A percentile compares a stretch with the other conserved stretches of the same genome.
Conservation (phyloP, 805 yeast genomes). For the Saccharomycopsis fermentans region DNA sequence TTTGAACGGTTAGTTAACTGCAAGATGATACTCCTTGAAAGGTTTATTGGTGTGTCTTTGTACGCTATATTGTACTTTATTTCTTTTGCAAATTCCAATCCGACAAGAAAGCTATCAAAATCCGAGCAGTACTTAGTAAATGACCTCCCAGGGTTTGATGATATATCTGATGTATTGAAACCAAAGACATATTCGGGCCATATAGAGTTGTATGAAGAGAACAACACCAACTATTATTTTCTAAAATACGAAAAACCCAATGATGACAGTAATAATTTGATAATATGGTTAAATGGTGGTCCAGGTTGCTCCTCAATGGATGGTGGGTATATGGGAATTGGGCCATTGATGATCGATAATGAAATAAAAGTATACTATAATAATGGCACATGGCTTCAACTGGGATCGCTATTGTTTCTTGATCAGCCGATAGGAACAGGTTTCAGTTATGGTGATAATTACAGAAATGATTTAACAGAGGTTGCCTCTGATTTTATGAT, state of each 20-base stretch:
- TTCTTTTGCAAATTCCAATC: not conserved
- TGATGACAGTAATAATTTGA: conserved; percentile 27
- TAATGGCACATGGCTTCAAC: conserved; percentile 60
- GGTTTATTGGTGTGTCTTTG: not conserved
- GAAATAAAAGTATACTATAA: conserved; percentile 35
- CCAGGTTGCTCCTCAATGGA: conserved; percentile 87
- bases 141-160: conserved; percentile 12
- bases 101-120: not conserved
- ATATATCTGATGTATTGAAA: conserved; percentile 1
- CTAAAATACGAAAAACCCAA: conserved; percentile 46
- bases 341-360: conserved; percentile 50
- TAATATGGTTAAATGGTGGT: conserved; percentile 82
- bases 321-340: conserved; percentile 73
- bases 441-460: conserved; percentile 41
- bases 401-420: conserved; percentile 54
- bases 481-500: conserved; percentile 35
- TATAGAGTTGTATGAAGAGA: conserved; percentile 43
- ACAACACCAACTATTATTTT: conserved; percentile 56
- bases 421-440: conserved; percentile 83
- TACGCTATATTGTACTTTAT: not conserved
- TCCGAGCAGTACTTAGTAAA: conserved; percentile 5
- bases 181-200: conserved; percentile 54
- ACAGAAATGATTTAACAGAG: conserved; percentile 18
- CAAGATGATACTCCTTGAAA: not conserved
- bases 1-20: not conserved